Percentiles rank a stretch among this genome's conserved stretches.
phyloP scores from a whole-genome alignment of 2,329 filamentous ascomycete genomes.

The Drechslerella coelobrocha region DNA sequence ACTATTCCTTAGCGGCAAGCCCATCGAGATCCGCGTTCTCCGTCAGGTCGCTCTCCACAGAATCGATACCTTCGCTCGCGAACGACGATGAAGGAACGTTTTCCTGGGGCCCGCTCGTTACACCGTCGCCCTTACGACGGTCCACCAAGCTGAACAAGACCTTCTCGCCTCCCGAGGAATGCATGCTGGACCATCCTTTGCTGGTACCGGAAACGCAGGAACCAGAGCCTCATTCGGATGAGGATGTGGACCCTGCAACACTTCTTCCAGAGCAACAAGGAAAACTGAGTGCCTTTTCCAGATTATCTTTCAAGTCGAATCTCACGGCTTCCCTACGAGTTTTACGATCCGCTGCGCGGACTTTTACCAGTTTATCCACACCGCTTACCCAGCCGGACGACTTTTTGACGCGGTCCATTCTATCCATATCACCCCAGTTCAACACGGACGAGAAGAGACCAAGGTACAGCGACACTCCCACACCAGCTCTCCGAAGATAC shows the following conservation, averaged over 20 bases:
- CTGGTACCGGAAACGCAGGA: conserved; percentile 48
- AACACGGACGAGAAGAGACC: conserved; percentile 70
- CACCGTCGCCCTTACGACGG: conserved; percentile 37
- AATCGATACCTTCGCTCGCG: conserved; percentile 54
- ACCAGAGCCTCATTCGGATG: conserved; percentile 32
- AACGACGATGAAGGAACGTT: conserved; percentile 54
- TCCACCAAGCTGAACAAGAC: conserved; percentile 44
- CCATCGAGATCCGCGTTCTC: conserved; percentile 53
- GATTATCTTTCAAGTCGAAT: conserved; percentile 70
- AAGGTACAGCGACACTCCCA: conserved; percentile 70
- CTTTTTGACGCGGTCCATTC: conserved; percentile 71
- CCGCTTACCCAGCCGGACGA: conserved; percentile 71
- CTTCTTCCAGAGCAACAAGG: conserved; percentile 50
- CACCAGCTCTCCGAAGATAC: conserved; percentile 71
- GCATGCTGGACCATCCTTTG: conserved; percentile 53
- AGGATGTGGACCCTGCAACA: conserved; percentile 48
- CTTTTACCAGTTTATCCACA: conserved; percentile 69
- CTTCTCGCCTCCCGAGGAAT: conserved; percentile 53
- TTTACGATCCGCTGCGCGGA: conserved; percentile 69
- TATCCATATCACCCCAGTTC: conserved; percentile 72
- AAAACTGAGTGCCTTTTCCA: conserved; percentile 39
- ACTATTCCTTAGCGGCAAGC: conserved; percentile 50
- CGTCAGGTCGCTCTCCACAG: conserved; percentile 52
- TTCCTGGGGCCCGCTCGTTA: conserved; percentile 49
- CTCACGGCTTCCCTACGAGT: conserved; percentile 71